These are phyloP conservation scores for Pinus tabuliformis DNA, from an alignment of 75 land plant genomes.

Conservation along the genomic window DNA sequence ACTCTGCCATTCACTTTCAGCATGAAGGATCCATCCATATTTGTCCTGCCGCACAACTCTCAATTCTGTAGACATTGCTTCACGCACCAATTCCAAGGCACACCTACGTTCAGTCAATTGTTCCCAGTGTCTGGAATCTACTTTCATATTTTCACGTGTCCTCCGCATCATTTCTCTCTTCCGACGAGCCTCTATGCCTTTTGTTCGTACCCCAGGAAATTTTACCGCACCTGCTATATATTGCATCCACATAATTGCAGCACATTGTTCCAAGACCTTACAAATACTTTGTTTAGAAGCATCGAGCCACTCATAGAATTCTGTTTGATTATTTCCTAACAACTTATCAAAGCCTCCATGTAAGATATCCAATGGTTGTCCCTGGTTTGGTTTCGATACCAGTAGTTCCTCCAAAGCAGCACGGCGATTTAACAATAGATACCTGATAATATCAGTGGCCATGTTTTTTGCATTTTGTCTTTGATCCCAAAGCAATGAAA, in stretches of 20 bases:
- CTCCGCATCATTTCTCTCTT: constrained; percentile 80
- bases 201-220: constrained; percentile 83
- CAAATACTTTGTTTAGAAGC: constrained; percentile 56
- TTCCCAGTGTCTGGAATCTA: constrained; percentile 71
- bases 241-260: constrained; percentile 83
- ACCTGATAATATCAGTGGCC: constrained; percentile 72
- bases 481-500: constrained; percentile 70
- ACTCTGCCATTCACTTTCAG: constrained; percentile 94
- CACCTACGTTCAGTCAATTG: constrained; percentile 74
- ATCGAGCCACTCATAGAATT: constrained; percentile 80
- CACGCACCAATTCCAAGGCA: constrained; percentile 85
- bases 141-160: constrained; percentile 52
- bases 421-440: constrained; percentile 77
- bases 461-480: constrained; percentile 51
- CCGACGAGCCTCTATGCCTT: constrained; percentile 72
- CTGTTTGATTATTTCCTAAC: constrained; percentile 41
- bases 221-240: constrained; percentile 73
- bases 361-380: constrained; percentile 63
- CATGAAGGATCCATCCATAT: constrained; percentile 99
- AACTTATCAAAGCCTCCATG: constrained; percentile 97
- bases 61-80: constrained; percentile 85
- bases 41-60: constrained; percentile 95
- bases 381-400: constrained; percentile 81
- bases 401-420: constrained; percentile 87
- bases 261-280: constrained; percentile 83